A percentile compares a stretch with the other conserved stretches of the same genome.
Conservation (phyloP, 495 filamentous ascomycete genomes). For the Apodospora peruviana region DNA sequence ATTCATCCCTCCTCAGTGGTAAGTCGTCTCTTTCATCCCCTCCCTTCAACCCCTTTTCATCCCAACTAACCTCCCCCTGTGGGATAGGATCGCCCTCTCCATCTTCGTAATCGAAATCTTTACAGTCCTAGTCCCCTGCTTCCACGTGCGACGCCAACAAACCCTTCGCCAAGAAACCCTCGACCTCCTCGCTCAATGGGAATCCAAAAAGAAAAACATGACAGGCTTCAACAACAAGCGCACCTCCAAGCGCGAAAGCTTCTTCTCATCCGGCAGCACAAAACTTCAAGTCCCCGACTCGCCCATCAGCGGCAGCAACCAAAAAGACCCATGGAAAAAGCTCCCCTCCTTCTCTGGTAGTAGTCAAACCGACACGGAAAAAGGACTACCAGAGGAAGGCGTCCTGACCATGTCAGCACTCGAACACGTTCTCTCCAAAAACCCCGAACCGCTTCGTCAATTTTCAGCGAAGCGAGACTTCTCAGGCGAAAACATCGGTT, state of each 20-base stretch:
- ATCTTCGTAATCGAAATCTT: constrained; percentile 45
- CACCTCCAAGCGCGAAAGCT: constrained; percentile 14
- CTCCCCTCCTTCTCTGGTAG: constrained; percentile 12
- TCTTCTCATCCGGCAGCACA: constrained; percentile 22
- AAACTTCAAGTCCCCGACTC: too few relatives aligned
- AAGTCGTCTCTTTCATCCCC: constrained; percentile 12
- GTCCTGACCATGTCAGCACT: constrained; percentile 56
- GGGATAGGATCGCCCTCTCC: constrained; percentile 23
- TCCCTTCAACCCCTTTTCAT: background rate
- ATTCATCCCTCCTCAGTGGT: constrained; percentile 50
- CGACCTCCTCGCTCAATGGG: constrained; percentile 24
- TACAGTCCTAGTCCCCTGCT: constrained; percentile 43
- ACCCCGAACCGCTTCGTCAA: constrained; percentile 49
- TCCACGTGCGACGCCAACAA: constrained; percentile 22
- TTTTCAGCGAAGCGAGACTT: constrained; percentile 61
- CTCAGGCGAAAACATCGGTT: constrained; percentile 64
- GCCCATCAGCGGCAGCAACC: background rate
- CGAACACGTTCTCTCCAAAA: constrained; percentile 50
- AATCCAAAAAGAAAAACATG: constrained; percentile 20
- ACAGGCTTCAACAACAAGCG: constrained; percentile 2
- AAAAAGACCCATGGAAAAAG: constrained; percentile 23
- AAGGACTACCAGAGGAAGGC: constrained; percentile 20
- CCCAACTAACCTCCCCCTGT: background rate
- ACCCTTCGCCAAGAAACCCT: constrained; percentile 24
- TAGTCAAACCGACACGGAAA: constrained; percentile 14